These are phyloP conservation scores for Penicillium sp. DNA, from an alignment of 2,329 filamentous ascomycete genomes.

Conservation along the genomic window DNA sequence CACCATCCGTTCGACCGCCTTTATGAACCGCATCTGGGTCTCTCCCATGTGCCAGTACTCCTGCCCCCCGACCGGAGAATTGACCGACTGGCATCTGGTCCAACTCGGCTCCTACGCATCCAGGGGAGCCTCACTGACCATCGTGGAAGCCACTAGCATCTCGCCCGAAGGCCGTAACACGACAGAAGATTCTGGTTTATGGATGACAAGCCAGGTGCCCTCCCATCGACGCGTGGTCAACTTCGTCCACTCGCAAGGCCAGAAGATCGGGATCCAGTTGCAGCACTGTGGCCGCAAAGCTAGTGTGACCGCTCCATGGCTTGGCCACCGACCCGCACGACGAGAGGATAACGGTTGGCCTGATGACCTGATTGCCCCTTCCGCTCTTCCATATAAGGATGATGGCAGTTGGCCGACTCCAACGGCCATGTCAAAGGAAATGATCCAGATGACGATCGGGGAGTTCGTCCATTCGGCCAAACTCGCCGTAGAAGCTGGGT, in stretches of 20 bases:
- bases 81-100: conserved; percentile 74
- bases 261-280: conserved; percentile 74
- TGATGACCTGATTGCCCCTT: conserved; percentile 54
- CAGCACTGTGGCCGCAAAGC: conserved; percentile 70
- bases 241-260: conserved; percentile 73
- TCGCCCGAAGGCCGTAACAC: conserved; percentile 74
- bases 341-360: conserved; percentile 50
- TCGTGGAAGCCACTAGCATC: conserved; percentile 76
- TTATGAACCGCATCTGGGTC: background rate
- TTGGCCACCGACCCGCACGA: conserved; percentile 21
- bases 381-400: conserved; percentile 61
- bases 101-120: conserved; percentile 76
- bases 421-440: conserved; percentile 60
- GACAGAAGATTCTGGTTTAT: conserved; percentile 59
- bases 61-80: conserved; percentile 65
- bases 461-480: conserved; percentile 58
- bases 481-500: conserved; percentile 63
- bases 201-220: conserved; percentile 76
- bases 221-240: conserved; percentile 65
- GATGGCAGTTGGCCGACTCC: conserved; percentile 25
- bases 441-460: conserved; percentile 47
- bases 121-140: conserved; percentile 69
- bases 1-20: background rate
- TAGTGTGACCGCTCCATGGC: conserved; percentile 53
- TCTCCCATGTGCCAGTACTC: conserved; percentile 63